Evolutionary conservation across 768 basidiomycete genomes (phyloP).

Genomic region (Lentinus brumalis): DNA sequence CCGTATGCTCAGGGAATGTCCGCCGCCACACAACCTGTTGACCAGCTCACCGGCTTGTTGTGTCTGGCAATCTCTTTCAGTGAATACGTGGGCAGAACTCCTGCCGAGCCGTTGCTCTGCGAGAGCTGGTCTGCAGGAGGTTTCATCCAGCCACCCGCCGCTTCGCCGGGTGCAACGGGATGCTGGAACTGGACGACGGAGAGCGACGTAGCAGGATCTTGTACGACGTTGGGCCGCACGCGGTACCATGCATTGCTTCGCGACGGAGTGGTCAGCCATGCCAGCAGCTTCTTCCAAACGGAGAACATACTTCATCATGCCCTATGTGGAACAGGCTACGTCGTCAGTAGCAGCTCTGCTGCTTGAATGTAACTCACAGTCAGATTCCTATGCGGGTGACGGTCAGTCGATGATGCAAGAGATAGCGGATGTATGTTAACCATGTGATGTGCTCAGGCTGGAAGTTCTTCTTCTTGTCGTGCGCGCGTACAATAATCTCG

Average conservation of each 20-base stretch:
- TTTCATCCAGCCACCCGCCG: constrained; percentile 25
- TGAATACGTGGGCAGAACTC: constrained; percentile 21
- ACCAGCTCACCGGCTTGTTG: constrained; percentile 32
- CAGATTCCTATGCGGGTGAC: background rate
- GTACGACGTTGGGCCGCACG: constrained; percentile 11
- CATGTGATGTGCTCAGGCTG: constrained; percentile 26
- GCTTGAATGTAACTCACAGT: too few relatives aligned
- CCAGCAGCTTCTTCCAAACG: background rate
- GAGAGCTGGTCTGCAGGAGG: constrained; percentile 1
- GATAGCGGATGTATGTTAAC: background rate
- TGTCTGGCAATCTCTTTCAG: constrained; percentile 46
- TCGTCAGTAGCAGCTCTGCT: too few relatives aligned
- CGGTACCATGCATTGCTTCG: constrained; percentile 26
- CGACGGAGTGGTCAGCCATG: background rate
- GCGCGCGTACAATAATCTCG: constrained; percentile 20
- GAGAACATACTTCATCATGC: constrained; percentile 26
- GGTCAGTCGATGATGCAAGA: background rate
- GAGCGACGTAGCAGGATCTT: background rate
- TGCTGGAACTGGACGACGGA: constrained; percentile 15
- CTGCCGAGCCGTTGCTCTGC: background rate
- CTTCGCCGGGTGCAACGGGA: constrained; percentile 18
- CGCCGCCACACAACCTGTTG: background rate
- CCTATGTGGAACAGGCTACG: constrained; percentile 1
- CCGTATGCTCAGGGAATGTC: too few relatives aligned
- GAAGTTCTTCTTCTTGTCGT: constrained; percentile 20